Evolutionary conservation across 495 filamentous ascomycete species (phyloP), one percentile per base, ranked within the genome.

Genomic region (Xylaria venustula): DNA sequence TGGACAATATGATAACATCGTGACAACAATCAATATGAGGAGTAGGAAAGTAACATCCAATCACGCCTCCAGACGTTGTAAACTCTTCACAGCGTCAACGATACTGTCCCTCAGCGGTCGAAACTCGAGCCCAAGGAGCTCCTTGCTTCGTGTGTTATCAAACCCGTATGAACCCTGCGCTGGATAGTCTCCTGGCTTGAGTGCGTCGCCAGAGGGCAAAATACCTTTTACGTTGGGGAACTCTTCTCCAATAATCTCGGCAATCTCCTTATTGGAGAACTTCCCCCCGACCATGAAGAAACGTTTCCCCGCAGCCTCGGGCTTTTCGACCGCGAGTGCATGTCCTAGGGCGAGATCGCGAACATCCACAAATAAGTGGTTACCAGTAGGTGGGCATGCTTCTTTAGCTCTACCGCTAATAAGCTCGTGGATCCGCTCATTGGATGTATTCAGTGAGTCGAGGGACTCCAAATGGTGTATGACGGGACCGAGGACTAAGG

Each of bases 401-500:
- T 64, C 53, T 91, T 92, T 30, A 91, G 73, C 14, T 77, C 74
- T 30, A 87, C 83, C 8, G 73, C 58, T 86, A 85, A 63, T 83
- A 80, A 48, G 65, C 67, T 61, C 45, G 59, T 60, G n/a, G 49
- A 63, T 26, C 63, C 50, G 50, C 50, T 53, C 17, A 15, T 53
- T 53, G 3, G 50, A 53, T n/a, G 50, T 53, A 8, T 53, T 53
- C 9, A 53, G 30, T 3, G 50, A 37, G 19, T 17, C 22, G 50
- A 53, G 32, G 17, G 32, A 37, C 50, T 53, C 32, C 0, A 53
- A 3, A 6, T 41, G 54, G 57, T 71, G 64, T 41, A 85, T 79
- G 14, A 92, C 78, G 0, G 90, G 90, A 0, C 90, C 90, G 14
- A 88, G 73, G 3, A 93, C 88, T n/a, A 90, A 71, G 0, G 90